Evolutionary conservation across 2,329 filamentous ascomycete genomes (phyloP).

Genomic region (Fusarium sarcochroum): DNA sequence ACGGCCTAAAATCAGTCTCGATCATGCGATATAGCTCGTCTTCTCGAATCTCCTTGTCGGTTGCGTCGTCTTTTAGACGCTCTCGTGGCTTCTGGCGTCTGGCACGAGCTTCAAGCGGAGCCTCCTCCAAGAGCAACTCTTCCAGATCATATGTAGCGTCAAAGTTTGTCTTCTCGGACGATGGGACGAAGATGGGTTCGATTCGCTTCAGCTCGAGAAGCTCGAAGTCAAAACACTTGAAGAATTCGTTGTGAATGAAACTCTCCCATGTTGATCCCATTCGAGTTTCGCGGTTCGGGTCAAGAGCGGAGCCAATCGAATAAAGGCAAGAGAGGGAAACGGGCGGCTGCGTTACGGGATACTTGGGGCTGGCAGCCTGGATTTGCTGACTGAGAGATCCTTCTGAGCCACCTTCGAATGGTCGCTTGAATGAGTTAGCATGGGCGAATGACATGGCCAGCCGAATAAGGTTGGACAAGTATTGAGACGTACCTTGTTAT

Average conservation of each 20-base stretch:
- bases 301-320: constrained; percentile 86
- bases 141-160: constrained; percentile 98
- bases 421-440: constrained; percentile 70
- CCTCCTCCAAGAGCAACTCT: constrained; percentile 92
- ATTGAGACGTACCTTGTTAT: constrained; percentile 83
- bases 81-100: constrained; percentile 94
- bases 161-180: constrained; percentile 98
- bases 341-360: constrained; percentile 91
- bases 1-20: constrained; percentile 92
- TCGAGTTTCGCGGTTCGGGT: constrained; percentile 82
- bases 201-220: constrained; percentile 88
- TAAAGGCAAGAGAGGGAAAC: constrained; percentile 91
- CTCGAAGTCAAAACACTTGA: constrained; percentile 86
- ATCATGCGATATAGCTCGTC: constrained; percentile 96
- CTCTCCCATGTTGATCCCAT: constrained; percentile 90
- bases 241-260: constrained; percentile 92
- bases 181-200: constrained; percentile 91
- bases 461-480: constrained; percentile 46
- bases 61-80: constrained; percentile 92
- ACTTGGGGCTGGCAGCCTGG: constrained; percentile 84
- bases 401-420: constrained; percentile 92
- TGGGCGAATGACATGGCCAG: background rate
- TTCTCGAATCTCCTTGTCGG: constrained; percentile 92
- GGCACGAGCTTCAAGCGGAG: constrained; percentile 91
- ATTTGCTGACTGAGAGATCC: constrained; percentile 85